These are phyloP conservation scores for Colletotrichum tanaceti DNA, from an alignment of 2,329 filamentous ascomycete genomes.

Conservation along the genomic window DNA sequence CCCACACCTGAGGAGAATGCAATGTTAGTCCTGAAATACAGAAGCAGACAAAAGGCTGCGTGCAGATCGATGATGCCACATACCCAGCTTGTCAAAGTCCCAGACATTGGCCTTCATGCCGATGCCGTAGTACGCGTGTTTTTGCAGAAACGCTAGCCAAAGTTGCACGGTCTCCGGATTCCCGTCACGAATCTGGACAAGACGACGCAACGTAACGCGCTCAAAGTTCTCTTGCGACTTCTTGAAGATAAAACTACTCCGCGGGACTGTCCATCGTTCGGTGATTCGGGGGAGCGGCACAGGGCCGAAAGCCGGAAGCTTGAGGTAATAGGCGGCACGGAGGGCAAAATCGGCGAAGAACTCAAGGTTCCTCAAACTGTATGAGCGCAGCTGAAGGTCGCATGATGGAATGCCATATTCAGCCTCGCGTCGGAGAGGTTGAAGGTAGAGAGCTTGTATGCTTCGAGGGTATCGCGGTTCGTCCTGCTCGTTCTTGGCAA, in stretches of 20 bases:
- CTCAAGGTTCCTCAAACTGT: constrained; percentile 87
- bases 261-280: constrained; percentile 94
- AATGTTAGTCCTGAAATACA: background rate
- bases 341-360: constrained; percentile 96
- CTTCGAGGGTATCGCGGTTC: constrained; percentile 74
- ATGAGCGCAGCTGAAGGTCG: constrained; percentile 93
- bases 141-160: constrained; percentile 92
- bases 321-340: constrained; percentile 92
- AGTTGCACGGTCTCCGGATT: constrained; percentile 88
- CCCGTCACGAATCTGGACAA: constrained; percentile 94
- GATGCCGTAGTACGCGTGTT: constrained; percentile 94
- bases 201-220: constrained; percentile 82
- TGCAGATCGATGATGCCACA: background rate
- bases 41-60: background rate
- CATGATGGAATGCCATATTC: constrained; percentile 84
- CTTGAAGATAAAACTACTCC: constrained; percentile 92
- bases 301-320: constrained; percentile 86
- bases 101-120: constrained; percentile 99
- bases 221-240: constrained; percentile 99
- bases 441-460: constrained; percentile 87
- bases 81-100: constrained; percentile 80
- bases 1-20: constrained; percentile 56
- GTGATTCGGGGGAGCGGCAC: constrained; percentile 86
- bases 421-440: constrained; percentile 80
- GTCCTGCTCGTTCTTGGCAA: constrained; percentile 11